Percentiles rank a stretch among this genome's conserved stretches.
Conservation (phyloP, 108 stramenopile genomes). For the Nitzschia inconspicua region DNA sequence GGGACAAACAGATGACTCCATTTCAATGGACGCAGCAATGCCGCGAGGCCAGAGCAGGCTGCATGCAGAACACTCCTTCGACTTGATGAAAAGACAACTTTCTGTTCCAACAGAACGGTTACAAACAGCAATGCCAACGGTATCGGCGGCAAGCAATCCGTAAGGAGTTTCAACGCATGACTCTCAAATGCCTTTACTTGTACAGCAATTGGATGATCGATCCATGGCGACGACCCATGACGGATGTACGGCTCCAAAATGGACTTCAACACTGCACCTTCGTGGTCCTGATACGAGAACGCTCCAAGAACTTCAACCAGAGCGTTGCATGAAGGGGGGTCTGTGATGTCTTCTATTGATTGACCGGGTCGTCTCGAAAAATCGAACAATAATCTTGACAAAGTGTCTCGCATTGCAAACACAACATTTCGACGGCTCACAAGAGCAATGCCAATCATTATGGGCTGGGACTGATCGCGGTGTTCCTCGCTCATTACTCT, state of each 20-base stretch:
- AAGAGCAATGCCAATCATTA: slow-evolving; percentile 61
- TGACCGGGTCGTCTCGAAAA: slow-evolving; percentile 6
- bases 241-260: slow-evolving; percentile 59
- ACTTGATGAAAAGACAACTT: slow-evolving; percentile 77
- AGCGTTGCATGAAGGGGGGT: slow-evolving; percentile 31
- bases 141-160: slow-evolving; percentile 67
- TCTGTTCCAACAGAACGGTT: slow-evolving; percentile 76
- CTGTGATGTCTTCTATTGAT: not conserved
- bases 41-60: slow-evolving; percentile 44
- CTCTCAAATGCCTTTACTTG: slow-evolving; percentile 48
- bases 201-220: slow-evolving; percentile 42
- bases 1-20: slow-evolving; percentile 85
- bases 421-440: slow-evolving; percentile 63
- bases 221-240: slow-evolving; percentile 47
- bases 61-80: slow-evolving; percentile 69
- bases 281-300: slow-evolving; percentile 49
- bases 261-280: slow-evolving; percentile 35
- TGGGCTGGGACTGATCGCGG: slow-evolving; percentile 9
- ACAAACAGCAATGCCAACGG: slow-evolving; percentile 74
- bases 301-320: slow-evolving; percentile 67
- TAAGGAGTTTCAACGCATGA: slow-evolving; percentile 46
- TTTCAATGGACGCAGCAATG: slow-evolving; percentile 57
- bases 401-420: slow-evolving; percentile 61
- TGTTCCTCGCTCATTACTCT: slow-evolving; percentile 18
- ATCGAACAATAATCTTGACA: slow-evolving; percentile 52